Evolutionary conservation across 1,284 basidiomycete species (phyloP), one percentile per base, ranked within the genome.

Genomic region (Thecaphora thlaspeos): DNA sequence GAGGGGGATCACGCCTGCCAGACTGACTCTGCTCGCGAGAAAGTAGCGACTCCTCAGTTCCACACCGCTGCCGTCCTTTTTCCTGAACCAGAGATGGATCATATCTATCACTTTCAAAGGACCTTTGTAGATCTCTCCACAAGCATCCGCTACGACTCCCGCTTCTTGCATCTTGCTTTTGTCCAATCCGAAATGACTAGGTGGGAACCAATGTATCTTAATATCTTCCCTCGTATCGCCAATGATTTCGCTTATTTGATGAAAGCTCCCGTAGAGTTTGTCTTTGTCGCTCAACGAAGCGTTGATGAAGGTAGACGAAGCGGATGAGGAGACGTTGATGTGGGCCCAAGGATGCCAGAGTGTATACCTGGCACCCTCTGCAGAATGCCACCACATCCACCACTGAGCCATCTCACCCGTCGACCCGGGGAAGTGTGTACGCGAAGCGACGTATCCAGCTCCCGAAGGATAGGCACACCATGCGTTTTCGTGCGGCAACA

Each of bases 381-480:
- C 48, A 5, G 37, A 41, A 19, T 53, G 51, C 51, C 51, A 53
- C 51, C 51, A 53, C 26, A 53, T 21, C 51, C 51, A 53, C 51
- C 51, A 53, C 22, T 22, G n/a, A 15, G 26, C 37, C 51, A 53
- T 53, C 14, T 47, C 51, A 2, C 17, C 40, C 14, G 51, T 53
- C 2, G 21, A 36, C 14, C 46, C 46, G 15, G 51, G 51, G 22
- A 41, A 53, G 21, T 53, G 39, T 2, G 51, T 48, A 30, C 45
- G 43, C 15, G 21, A 24, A 12, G 48, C 42, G 21, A 51, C 49
- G 34, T 41, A 54, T 4, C 46, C 51, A 11, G 24, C 18, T 7
- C 51, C 51, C 22, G 41, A 37, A 10, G 18, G 22, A 47, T 54
- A 54, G 41, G 46, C 39, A 30, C 51, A 54, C 51, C 51, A 54